Evolutionary conservation across 2,329 filamentous ascomycete species (phyloP).

Genomic region (Teratosphaeria nubilosa): DNA sequence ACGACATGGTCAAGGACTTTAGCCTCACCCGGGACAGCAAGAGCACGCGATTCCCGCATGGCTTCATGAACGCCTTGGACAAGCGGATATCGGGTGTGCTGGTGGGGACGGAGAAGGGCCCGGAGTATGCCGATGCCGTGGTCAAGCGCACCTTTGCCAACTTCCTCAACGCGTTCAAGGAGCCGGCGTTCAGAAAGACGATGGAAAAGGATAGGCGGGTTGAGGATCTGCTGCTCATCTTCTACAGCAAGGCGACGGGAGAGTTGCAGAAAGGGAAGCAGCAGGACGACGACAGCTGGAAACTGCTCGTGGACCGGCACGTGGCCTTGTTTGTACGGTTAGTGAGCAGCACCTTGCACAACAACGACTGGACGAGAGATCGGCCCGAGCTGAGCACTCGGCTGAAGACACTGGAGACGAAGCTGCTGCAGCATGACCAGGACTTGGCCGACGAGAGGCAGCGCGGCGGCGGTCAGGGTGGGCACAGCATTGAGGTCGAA

Average conservation of each 20-base stretch:
- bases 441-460: slow-evolving; percentile 59
- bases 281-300: slow-evolving; percentile 78
- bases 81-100: slow-evolving; percentile 75
- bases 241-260: slow-evolving; percentile 90
- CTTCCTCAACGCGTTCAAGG: slow-evolving; percentile 87
- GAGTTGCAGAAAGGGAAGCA: slow-evolving; percentile 71
- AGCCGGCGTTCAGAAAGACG: slow-evolving; percentile 74
- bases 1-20: slow-evolving; percentile 85
- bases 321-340: slow-evolving; percentile 89
- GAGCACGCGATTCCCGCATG: slow-evolving; percentile 60
- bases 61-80: slow-evolving; percentile 59
- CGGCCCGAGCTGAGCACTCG: slow-evolving; percentile 73
- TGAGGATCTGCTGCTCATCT: slow-evolving; percentile 87
- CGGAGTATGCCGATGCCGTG: slow-evolving; percentile 80
- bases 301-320: slow-evolving; percentile 83
- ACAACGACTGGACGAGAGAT: slow-evolving; percentile 76
- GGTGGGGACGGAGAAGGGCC: slow-evolving; percentile 69
- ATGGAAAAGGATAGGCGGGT: slow-evolving; percentile 91
- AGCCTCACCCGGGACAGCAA: slow-evolving; percentile 56
- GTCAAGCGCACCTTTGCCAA: slow-evolving; percentile 92
- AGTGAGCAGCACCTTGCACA: slow-evolving; percentile 66
- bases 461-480: slow-evolving; percentile 46
- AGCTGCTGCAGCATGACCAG: slow-evolving; percentile 87
- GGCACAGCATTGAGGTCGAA: slow-evolving; percentile 67
- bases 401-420: slow-evolving; percentile 76